phyloP scores from a whole-genome alignment of 2,329 filamentous ascomycete species.

The Lasiodiplodia citricola region DNA sequence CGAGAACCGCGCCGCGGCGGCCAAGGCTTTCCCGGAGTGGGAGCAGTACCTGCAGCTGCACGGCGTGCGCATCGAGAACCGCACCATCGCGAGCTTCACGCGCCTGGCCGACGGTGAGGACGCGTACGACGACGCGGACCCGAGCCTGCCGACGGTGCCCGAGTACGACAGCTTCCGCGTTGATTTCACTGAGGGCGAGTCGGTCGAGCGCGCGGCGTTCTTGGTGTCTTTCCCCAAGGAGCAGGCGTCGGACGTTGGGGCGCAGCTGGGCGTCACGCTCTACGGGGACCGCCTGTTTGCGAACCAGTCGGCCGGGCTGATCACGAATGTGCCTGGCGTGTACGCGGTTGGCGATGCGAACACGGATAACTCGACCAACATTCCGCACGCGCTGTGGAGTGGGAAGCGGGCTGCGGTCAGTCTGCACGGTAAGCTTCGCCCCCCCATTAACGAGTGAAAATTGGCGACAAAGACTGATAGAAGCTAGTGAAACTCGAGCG shows the following conservation, averaged over 20 bases:
- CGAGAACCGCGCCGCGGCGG: not conserved
- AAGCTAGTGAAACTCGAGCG: not conserved
- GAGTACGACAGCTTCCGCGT: slow-evolving; percentile 1
- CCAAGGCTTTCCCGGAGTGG: not conserved
- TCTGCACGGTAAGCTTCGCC: not conserved
- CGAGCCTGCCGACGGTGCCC: not conserved
- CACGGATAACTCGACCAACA: slow-evolving; percentile 10
- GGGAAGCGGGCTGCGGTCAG: slow-evolving; percentile 7
- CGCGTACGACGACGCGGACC: not conserved
- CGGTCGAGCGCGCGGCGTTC: not conserved
- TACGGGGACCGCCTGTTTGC: slow-evolving; percentile 4
- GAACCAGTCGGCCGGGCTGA: not conserved
- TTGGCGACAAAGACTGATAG: not conserved
- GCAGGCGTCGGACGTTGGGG: not conserved
- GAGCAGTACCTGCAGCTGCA: not conserved
- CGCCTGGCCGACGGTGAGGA: not conserved
- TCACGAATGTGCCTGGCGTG: slow-evolving; percentile 10
- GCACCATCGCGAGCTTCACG: not conserved
- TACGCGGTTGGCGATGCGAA: slow-evolving; percentile 11
- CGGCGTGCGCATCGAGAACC: slow-evolving; percentile 1
- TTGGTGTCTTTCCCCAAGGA: slow-evolving; percentile 7
- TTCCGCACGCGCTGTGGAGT: slow-evolving; percentile 16
- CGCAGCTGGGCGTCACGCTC: not conserved
- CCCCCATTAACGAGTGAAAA: too few species aligned
- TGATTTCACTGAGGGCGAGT: not conserved